phyloP scores from a whole-genome alignment of 129 eudicot species.

The Solidago caesia region DNA sequence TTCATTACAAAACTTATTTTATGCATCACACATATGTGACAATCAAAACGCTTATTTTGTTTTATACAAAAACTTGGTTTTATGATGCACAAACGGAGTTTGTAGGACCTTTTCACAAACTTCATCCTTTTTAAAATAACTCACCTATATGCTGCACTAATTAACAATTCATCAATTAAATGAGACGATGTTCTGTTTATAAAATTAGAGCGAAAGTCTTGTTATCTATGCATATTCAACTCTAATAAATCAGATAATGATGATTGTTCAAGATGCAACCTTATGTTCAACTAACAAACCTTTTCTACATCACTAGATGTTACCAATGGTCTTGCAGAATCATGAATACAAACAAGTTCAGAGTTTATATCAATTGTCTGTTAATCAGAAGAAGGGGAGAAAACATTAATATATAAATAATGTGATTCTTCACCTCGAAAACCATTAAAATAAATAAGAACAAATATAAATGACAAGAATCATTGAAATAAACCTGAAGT shows the following conservation, averaged over 20 bases:
- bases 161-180: neutral
- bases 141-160: neutral
- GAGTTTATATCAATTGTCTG: slow-evolving; percentile 72
- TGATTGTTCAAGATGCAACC: slow-evolving; percentile 11
- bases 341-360: slow-evolving; percentile 90
- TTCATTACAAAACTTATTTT: too few species aligned
- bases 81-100: too few species aligned
- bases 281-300: slow-evolving; percentile 42
- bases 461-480: neutral
- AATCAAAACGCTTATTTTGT: too few species aligned
- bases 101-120: too few species aligned
- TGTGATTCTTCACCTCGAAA: slow-evolving; percentile 5
- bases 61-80: too few species aligned
- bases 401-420: slow-evolving; percentile 3
- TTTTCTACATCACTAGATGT: slow-evolving; percentile 62
- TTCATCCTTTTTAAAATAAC: too few species aligned
- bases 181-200: neutral
- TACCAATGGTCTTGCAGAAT: slow-evolving; percentile 98
- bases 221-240: slow-evolving; percentile 6
- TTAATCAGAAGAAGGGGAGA: slow-evolving; percentile 13
- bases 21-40: too few species aligned
- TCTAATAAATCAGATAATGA: neutral
- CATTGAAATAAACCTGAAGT: slow-evolving; percentile 62
- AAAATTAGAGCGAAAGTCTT: neutral
- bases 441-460: slow-evolving; percentile 13